These are phyloP conservation scores for Balansia obtecta DNA, from an alignment of 2,329 filamentous ascomycete genomes.

Conservation along the genomic window DNA sequence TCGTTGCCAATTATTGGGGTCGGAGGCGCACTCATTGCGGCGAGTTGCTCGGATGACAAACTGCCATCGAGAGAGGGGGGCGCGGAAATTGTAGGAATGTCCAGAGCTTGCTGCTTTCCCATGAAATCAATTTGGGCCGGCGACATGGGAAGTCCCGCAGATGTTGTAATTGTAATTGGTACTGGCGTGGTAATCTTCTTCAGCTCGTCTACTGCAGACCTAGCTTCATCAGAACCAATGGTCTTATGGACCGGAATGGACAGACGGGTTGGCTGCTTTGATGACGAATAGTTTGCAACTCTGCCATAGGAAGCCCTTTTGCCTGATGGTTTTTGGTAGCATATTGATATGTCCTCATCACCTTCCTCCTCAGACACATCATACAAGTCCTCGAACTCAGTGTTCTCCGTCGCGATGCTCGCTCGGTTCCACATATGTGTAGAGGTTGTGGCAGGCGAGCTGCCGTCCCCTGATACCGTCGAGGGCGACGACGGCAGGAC, in stretches of 20 bases:
- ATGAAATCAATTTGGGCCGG: slow-evolving; percentile 64
- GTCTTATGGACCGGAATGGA: slow-evolving; percentile 34
- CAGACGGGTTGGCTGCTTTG: slow-evolving; percentile 29
- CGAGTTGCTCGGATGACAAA: slow-evolving; percentile 76
- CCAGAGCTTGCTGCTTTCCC: slow-evolving; percentile 45
- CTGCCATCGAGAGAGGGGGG: slow-evolving; percentile 86
- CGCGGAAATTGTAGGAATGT: slow-evolving; percentile 62
- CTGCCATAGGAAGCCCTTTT: slow-evolving; percentile 25
- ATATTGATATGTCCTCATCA: slow-evolving; percentile 10
- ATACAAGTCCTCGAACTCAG: slow-evolving; percentile 78
- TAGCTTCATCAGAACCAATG: slow-evolving; percentile 23
- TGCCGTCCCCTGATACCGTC: slow-evolving; percentile 37
- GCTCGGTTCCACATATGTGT: slow-evolving; percentile 49
- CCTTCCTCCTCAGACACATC: slow-evolving; percentile 73
- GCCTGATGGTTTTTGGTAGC: slow-evolving; percentile 16
- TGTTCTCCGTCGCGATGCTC: slow-evolving; percentile 51
- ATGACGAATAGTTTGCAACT: slow-evolving; percentile 23
- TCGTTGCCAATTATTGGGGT: slow-evolving; percentile 60
- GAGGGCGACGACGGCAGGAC: slow-evolving; percentile 50
- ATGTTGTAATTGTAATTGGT: slow-evolving; percentile 50
- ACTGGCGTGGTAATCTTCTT: slow-evolving; percentile 45
- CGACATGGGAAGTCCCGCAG: slow-evolving; percentile 60
- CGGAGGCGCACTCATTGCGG: slow-evolving; percentile 68
- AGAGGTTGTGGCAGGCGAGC: slow-evolving; percentile 42
- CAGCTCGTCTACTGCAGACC: slow-evolving; percentile 30